phyloP scores from a whole-genome alignment of 2,329 filamentous ascomycete species.

The Spiromastix sp. region DNA sequence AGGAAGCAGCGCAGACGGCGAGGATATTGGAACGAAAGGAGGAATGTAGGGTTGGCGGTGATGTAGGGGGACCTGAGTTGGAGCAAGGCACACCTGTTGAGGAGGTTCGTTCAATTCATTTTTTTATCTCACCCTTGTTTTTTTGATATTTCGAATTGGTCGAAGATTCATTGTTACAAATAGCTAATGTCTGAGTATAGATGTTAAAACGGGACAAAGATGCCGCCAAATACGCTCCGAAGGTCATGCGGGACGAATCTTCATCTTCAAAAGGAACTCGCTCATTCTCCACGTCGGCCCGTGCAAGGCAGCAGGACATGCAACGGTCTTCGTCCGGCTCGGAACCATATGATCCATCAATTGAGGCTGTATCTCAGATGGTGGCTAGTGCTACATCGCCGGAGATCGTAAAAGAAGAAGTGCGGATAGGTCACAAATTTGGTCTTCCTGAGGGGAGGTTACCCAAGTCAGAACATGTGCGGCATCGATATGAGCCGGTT shows the following conservation, averaged over 20 bases:
- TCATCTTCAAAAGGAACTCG: slow-evolving; percentile 25
- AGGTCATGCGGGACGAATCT: slow-evolving; percentile 51
- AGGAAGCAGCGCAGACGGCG: slow-evolving; percentile 53
- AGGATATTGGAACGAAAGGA: slow-evolving; percentile 43
- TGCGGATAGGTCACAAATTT: slow-evolving; percentile 61
- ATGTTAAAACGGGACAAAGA: slow-evolving; percentile 54
- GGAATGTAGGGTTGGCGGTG: slow-evolving; percentile 30
- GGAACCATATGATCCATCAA: slow-evolving; percentile 20
- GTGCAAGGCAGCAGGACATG: slow-evolving; percentile 24
- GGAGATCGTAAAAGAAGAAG: slow-evolving; percentile 23
- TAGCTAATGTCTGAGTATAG: slow-evolving; percentile 26
- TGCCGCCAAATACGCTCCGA: slow-evolving; percentile 51
- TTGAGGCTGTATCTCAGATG: slow-evolving; percentile 26
- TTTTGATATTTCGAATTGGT: slow-evolving; percentile 1
- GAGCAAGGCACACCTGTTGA: slow-evolving; percentile 56
- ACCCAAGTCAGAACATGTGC: slow-evolving; percentile 53
- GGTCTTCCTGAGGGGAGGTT: slow-evolving; percentile 58
- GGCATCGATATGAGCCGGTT: slow-evolving; percentile 76
- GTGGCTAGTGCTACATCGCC: slow-evolving; percentile 19
- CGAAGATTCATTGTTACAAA: slow-evolving; percentile 8
- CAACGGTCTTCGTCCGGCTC: slow-evolving; percentile 8
- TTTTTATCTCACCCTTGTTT: slow-evolving; percentile 6
- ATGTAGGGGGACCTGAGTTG: slow-evolving; percentile 47
- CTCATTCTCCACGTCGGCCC: slow-evolving; percentile 48
- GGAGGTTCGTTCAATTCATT: slow-evolving; percentile 40